Evolutionary conservation across 2,329 filamentous ascomycete genomes (phyloP).

Genomic region (Epichloe gansuensis): DNA sequence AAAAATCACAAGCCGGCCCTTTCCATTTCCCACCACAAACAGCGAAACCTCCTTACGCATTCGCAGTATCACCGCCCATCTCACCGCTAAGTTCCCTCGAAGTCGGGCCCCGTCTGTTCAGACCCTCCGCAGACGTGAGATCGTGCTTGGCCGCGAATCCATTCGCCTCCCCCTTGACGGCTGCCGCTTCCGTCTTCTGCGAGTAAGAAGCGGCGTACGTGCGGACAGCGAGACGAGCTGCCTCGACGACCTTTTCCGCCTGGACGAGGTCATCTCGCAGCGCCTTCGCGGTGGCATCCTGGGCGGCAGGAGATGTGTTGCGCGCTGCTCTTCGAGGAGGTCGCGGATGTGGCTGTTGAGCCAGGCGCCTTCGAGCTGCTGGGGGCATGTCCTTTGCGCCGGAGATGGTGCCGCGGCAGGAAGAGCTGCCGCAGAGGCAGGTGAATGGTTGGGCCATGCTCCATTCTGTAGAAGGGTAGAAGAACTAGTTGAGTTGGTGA

Average conservation of each 20-base stretch:
- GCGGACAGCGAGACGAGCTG: constrained; percentile 30
- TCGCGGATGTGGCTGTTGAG: constrained; percentile 49
- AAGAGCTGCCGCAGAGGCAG: constrained; percentile 46
- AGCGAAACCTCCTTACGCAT: neutral
- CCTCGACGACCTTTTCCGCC: constrained; percentile 35
- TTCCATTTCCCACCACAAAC: neutral
- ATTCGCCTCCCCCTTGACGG: constrained; percentile 9
- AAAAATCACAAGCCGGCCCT: neutral
- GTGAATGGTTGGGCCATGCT: constrained; percentile 59
- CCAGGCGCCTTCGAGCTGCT: constrained; percentile 46
- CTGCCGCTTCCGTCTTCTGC: neutral
- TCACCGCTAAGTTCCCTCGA: constrained; percentile 46
- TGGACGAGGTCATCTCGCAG: constrained; percentile 31
- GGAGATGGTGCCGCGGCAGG: constrained; percentile 49
- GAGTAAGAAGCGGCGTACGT: constrained; percentile 20
- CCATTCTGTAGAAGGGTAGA: constrained; percentile 68
- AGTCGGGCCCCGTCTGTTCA: constrained; percentile 32
- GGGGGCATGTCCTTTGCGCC: constrained; percentile 48
- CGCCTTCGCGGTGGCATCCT: constrained; percentile 29
- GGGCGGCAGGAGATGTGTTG: constrained; percentile 6
- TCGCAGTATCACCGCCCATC: constrained; percentile 47
- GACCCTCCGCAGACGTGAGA: constrained; percentile 7
- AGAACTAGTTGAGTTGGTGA: constrained; percentile 35
- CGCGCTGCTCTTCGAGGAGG: constrained; percentile 29
- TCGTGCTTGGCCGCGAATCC: neutral